Evolutionary conservation across 371 early-diverging fungal genomes (phyloP).

Genomic region (Lichtheimia corymbifera): DNA sequence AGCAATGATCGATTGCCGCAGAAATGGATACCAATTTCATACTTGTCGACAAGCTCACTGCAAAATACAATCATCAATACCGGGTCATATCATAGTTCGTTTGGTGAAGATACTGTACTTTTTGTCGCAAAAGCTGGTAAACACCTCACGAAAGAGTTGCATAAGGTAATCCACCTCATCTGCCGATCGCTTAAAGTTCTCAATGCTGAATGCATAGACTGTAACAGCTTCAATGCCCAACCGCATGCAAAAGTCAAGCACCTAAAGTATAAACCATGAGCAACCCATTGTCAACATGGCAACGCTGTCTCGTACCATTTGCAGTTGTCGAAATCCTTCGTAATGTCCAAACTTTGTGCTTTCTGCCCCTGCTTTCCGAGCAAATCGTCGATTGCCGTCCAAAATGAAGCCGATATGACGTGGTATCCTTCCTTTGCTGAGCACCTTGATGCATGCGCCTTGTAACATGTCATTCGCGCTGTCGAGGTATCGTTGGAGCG

Average conservation of each 20-base stretch:
- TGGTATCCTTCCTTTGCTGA: conserved; percentile 83
- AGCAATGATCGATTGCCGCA: conserved; percentile 76
- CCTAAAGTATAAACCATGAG: conserved; percentile 38
- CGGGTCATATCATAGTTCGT: neutral
- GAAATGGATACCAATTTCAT: conserved; percentile 80
- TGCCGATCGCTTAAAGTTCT: conserved; percentile 93
- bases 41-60: conserved; percentile 76
- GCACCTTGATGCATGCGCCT: conserved; percentile 32
- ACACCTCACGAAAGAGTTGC: conserved; percentile 79
- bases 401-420: conserved; percentile 97
- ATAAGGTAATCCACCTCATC: conserved; percentile 93
- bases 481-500: too few relatives aligned
- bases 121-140: conserved; percentile 70
- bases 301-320: conserved; percentile 49
- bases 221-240: conserved; percentile 89
- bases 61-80: neutral
- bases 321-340: conserved; percentile 78
- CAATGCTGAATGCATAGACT: conserved; percentile 98
- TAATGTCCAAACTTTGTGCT: conserved; percentile 73
- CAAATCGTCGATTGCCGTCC: conserved; percentile 99
- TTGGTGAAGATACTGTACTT: conserved; percentile 45
- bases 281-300: neutral
- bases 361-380: conserved; percentile 56
- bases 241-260: conserved; percentile 84
- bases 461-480: too few relatives aligned